phyloP scores from a whole-genome alignment of 116 monocot species.

The Papilionanthe hybrid region DNA sequence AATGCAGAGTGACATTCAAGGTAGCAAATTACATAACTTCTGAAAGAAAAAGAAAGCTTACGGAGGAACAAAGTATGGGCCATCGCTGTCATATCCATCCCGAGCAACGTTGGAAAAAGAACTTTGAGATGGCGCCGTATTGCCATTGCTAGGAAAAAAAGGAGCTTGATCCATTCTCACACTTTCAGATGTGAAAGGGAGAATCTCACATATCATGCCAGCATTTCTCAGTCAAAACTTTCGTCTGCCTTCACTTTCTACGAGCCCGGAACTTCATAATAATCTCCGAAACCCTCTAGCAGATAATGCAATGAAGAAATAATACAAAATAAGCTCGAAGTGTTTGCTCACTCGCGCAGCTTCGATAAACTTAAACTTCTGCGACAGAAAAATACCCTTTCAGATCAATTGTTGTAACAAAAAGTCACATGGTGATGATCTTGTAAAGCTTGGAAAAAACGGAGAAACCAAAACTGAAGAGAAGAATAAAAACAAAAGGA shows the following conservation, averaged over 20 bases:
- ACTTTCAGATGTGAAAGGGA: constrained; percentile 2
- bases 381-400: neutral
- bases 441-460: no score
- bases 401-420: neutral
- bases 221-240: neutral
- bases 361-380: neutral
- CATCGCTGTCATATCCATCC: constrained; percentile 90
- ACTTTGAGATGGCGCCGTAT: constrained; percentile 45
- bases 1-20: neutral
- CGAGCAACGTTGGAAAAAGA: constrained; percentile 21
- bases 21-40: constrained; percentile 4
- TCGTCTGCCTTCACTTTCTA: neutral
- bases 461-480: neutral
- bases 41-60: constrained; percentile 34
- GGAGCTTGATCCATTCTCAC: constrained; percentile 41
- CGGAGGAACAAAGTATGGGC: constrained; percentile 76
- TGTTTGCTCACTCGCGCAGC: neutral
- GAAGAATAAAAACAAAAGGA: neutral
- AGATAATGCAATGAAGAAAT: neutral
- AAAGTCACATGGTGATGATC: no score
- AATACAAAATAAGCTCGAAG: neutral
- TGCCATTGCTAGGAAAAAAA: constrained; percentile 57
- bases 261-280: neutral
- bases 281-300: neutral
- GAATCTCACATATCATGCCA: constrained; percentile 37